Base-by-base conservation (phyloP, 2,329 filamentous ascomycete species). In the Xylaria sp. region DNA sequence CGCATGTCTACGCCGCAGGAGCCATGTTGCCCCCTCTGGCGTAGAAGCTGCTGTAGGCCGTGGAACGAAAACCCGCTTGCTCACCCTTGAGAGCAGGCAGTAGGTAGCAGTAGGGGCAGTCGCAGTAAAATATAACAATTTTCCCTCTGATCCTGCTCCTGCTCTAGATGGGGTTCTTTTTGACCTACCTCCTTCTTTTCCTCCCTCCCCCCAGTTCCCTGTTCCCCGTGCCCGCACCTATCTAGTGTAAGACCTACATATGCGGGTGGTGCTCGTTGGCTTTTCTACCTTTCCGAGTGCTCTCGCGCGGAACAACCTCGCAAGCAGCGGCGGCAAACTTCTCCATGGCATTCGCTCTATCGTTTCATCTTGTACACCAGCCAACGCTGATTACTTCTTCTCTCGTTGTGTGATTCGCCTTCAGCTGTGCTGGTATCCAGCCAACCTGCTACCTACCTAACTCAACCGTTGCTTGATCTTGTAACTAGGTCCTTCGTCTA, bases 111-210 rank as follows among this genome's bases (percentile, higher is more conserved):
- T 7, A 46, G 41, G 39, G 13, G 3, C 12, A 28, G 28, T 28
- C 28, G 41, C 12, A 44, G 41, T 7, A 46, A 15, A 25, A 39
- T 41, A 56, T 18, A 18, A 28, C 15, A 34, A 34, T 57, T 58
- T 64, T 13, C 18, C 50, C 52, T 69, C 67, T 55, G 34, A 61
- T 55, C 63, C 63, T 66, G 25, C 57, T 59, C 63, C 63, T 66
- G 37, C 63, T 63, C 39, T 61, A 31, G 46, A 31, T 48, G n/a
- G 28, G 63, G 39, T 39, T 39, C n/a, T 59, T 58, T 59, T 44
- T 34, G 20, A 37, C 54, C 37, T 48, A 31, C 15, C 20, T 9
- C 55, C 37, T 52, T 52, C 41, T 28, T 44, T 58, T 52, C 56
- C 34, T 64, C 31, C 31, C 50, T 46, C 20, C 50, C 46, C 56